Base-by-base conservation (phyloP, 2,329 filamentous ascomycete species). In the Penicillium sp. region DNA sequence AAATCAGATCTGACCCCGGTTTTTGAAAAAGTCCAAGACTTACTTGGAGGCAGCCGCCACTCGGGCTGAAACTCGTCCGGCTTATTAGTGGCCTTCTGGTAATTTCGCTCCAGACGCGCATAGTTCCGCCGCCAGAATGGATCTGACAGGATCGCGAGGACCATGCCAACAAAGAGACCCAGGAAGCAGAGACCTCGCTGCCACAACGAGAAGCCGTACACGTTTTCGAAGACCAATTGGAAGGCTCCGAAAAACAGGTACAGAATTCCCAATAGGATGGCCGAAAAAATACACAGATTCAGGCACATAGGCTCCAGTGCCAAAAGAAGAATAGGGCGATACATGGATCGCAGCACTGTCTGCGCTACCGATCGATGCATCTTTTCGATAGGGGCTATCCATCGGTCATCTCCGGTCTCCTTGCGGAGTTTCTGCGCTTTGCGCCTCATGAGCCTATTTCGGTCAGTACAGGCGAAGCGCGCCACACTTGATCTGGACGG, bases 191-290 rank as follows among this genome's bases (percentile, higher is more conserved):
- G 74, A n/a, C 91, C 92, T 10, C 83, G 78, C 71, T 95, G 88
- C 79, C 87, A 94, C 10, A 90, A 76, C 47, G 83, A 84, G 74
- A 96, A 91, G 18, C 82, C 84, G 68, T 95, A 87, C 42, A 88
- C 85, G 40, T 79, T 81, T 24, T 78, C 69, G 65, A 96, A 96
- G 14, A 96, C 85, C 40, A 95, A 76, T 5, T 87, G 82, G 63
- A 96, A 95, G 0, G 91, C 90, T 18, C 90, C 90, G 68, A 95
- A 95, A 76, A 95, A 95, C 35, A 96, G 82, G 67, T 96, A 96
- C 2, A 96, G 75, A 40, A 95, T 87, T 5, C 91, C 92, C 7
- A 96, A 78, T n/a, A 96, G 76, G 48, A 96, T 83, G 35, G 90
- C 90, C 0, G 89, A 89, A 62, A 92, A 88, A 20, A 94, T 73